Percentiles rank a stretch among this genome's conserved stretches.
Conservation (phyloP, 768 basidiomycete species). For the Saitozyma sp. region DNA sequence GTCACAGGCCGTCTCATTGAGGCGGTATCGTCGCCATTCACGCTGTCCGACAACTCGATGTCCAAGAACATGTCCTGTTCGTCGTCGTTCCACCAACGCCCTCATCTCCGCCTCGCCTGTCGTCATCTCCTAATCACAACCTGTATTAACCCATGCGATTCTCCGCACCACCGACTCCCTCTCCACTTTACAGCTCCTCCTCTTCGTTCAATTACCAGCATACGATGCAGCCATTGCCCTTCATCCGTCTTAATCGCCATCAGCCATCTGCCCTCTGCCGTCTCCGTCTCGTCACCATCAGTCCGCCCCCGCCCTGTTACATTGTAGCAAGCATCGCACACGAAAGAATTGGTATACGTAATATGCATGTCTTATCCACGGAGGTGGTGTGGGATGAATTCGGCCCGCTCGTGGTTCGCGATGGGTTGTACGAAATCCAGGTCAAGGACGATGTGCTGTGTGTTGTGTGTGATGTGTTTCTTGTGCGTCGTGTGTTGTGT, state of each 20-base stretch:
- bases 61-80: not conserved
- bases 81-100: not conserved
- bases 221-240: too few relatives aligned
- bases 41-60: not conserved
- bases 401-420: not conserved
- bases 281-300: too few relatives aligned
- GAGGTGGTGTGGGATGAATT: too few relatives aligned
- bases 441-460: not conserved
- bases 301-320: too few relatives aligned
- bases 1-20: not conserved
- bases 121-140: not conserved
- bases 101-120: not conserved
- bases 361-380: too few relatives aligned
- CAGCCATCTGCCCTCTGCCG: not conserved
- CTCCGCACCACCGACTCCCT: not conserved
- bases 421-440: not conserved
- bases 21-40: not conserved
- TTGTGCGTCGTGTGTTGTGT: not conserved
- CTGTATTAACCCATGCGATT: not conserved
- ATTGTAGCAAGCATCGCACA: not conserved
- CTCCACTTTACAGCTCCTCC: not conserved
- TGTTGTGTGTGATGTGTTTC: not conserved
- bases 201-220: too few relatives aligned
- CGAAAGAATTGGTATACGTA: not conserved
- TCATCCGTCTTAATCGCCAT: conserved; percentile 2